Percentiles rank a stretch among this genome's conserved stretches.
These are phyloP conservation scores for Oryza brachyantha DNA, from an alignment of 176 grass and related monocot species.

Conservation along the genomic window DNA sequence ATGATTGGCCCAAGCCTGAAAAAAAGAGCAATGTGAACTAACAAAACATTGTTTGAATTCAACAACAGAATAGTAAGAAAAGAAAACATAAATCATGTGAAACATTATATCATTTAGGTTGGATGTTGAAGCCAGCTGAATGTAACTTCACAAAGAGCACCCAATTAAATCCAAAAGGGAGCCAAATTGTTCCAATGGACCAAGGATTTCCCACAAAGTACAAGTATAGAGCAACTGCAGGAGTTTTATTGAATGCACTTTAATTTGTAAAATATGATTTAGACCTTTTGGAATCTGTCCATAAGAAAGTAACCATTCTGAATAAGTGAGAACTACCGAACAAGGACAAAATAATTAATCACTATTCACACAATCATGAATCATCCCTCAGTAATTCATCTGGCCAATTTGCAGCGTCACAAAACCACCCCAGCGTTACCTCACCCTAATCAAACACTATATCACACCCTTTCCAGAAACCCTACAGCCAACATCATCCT, in stretches of 20 bases:
- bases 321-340: not conserved
- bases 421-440: not conserved
- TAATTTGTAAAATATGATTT: not conserved
- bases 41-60: slow-evolving; percentile 8
- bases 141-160: not conserved
- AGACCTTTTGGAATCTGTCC: not conserved
- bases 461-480: slow-evolving; percentile 2
- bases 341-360: not conserved
- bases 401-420: not conserved
- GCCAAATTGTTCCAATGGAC: not conserved
- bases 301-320: not conserved
- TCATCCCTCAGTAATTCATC: not conserved
- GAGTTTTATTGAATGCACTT: not conserved
- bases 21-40: slow-evolving; percentile 22
- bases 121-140: not conserved
- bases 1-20: slow-evolving; percentile 56
- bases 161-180: not conserved
- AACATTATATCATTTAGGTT: not conserved
- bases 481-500: not conserved
- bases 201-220: not conserved
- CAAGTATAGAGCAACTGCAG: not conserved
- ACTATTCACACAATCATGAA: not conserved
- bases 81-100: not conserved
- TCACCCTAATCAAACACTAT: not conserved
- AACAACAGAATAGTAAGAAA: not conserved